Evolutionary conservation across 306 rosid species (phyloP).

Genomic region (Prunus davidiana): DNA sequence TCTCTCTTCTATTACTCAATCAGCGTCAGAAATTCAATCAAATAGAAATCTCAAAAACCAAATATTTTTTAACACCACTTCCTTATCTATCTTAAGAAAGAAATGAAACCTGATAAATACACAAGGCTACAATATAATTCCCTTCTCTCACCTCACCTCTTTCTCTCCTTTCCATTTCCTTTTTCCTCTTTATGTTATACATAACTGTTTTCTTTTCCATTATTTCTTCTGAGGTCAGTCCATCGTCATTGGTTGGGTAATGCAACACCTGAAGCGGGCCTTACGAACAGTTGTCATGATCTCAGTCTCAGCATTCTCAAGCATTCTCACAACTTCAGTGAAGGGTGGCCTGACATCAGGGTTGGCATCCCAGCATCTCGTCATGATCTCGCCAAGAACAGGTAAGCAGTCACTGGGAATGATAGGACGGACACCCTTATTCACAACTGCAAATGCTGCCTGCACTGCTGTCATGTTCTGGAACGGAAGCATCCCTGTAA

Average conservation of each 20-base stretch:
- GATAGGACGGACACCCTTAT: conserved; percentile 83
- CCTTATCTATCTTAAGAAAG: conserved; percentile 31
- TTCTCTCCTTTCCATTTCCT: conserved; percentile 32
- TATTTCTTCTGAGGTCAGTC: conserved; percentile 55
- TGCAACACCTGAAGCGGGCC: conserved; percentile 98
- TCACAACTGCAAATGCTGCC: conserved; percentile 99
- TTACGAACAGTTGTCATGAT: conserved; percentile 90
- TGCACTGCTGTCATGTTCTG: conserved; percentile 99
- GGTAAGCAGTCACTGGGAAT: conserved; percentile 87
- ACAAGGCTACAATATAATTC: conserved; percentile 50
- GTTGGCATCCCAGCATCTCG: conserved; percentile 97
- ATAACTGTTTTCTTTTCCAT: conserved; percentile 31
- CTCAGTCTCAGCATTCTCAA: conserved; percentile 87
- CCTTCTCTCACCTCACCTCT: conserved; percentile 35
- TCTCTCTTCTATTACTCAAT: conserved; percentile 53
- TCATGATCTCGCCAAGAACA: conserved; percentile 88
- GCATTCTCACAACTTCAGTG: conserved; percentile 81
- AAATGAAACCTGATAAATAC: conserved; percentile 55
- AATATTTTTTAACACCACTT: conserved; percentile 32
- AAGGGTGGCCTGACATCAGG: conserved; percentile 94
- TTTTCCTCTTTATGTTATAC: conserved; percentile 21
- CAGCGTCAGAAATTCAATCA: conserved; percentile 50
- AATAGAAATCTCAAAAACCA: conserved; percentile 35
- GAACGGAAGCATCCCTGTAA: conserved; percentile 96
- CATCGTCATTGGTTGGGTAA: conserved; percentile 82